Conservation (phyloP, 805 yeast species). For the Starmerella asiatica region DNA sequence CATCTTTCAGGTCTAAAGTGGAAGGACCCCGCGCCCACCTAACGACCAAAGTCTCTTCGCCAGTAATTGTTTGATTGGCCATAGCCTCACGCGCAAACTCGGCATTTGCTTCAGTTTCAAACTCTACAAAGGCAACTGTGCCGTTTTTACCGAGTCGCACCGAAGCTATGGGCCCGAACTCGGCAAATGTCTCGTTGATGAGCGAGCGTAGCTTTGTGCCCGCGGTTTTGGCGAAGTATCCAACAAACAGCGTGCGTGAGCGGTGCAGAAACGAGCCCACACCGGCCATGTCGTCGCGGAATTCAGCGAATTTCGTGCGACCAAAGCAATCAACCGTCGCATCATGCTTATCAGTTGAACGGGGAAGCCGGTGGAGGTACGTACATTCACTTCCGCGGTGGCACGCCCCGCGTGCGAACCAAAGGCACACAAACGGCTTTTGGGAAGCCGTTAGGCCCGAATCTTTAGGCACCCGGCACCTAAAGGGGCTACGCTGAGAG, state of each 20-base stretch:
- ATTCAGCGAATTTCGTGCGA: slow-evolving; percentile 66
- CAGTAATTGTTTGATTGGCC: slow-evolving; percentile 65
- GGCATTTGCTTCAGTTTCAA: slow-evolving; percentile 53
- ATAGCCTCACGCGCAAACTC: slow-evolving; percentile 95
- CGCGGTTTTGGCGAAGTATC: slow-evolving; percentile 31
- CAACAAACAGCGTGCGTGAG: slow-evolving; percentile 70
- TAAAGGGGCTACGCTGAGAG: slow-evolving; percentile 37
- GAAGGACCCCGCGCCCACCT: slow-evolving; percentile 53
- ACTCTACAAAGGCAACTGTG: slow-evolving; percentile 70
- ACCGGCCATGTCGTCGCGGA: slow-evolving; percentile 89
- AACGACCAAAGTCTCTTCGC: slow-evolving; percentile 51
- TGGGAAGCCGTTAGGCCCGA: slow-evolving; percentile 53
- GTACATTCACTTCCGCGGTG: slow-evolving; percentile 62
- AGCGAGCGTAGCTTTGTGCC: slow-evolving; percentile 32
- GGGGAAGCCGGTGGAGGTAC: slow-evolving; percentile 67
- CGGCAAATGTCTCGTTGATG: slow-evolving; percentile 42
- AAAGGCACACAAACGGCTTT: slow-evolving; percentile 51
- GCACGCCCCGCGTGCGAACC: slow-evolving; percentile 84
- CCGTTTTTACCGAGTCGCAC: slow-evolving; percentile 47
- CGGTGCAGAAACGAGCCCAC: slow-evolving; percentile 61
- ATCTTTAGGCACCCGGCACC: slow-evolving; percentile 49
- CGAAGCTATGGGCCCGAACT: slow-evolving; percentile 64
- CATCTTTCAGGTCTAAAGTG: not conserved
- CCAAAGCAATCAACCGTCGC: slow-evolving; percentile 83
- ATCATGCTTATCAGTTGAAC: slow-evolving; percentile 37